Conservation (phyloP, 78 protist genomes). For the Dictyostelium discoideum region DNA sequence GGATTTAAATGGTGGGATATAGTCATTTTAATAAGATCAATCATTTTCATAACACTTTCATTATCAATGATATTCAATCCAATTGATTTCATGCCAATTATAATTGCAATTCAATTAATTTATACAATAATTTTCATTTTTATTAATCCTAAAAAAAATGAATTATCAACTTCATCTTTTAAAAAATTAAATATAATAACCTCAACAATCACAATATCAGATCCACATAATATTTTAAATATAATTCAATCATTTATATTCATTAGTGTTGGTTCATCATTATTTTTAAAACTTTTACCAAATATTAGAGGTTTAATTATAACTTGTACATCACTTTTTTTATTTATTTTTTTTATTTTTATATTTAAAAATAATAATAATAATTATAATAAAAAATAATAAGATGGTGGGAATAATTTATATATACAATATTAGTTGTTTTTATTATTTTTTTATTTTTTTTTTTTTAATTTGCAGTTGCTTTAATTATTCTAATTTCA, state of each 20-base stretch:
- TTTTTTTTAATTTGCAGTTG: neutral
- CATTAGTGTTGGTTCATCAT: neutral
- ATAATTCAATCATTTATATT: neutral
- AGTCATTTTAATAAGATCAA: neutral
- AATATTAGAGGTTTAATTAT: neutral
- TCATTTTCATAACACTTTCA: neutral
- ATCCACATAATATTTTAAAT: neutral
- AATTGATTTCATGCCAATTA: neutral
- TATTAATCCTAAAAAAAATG: neutral
- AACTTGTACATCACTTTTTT: neutral
- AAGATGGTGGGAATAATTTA: neutral
- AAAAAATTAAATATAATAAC: too few relatives aligned
- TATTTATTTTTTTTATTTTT: too few relatives aligned
- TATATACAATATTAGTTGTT: neutral
- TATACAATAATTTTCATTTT: neutral
- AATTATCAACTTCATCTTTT: neutral
- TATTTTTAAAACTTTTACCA: neutral
- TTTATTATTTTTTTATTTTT: neutral
- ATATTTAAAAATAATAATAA: too few relatives aligned
- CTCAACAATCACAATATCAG: neutral
- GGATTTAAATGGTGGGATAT: neutral
- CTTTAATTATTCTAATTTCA: conserved; percentile 20
- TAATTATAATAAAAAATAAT: neutral
- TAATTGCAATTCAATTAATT: neutral
- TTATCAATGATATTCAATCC: neutral